Evolutionary conservation across 2,329 filamentous ascomycete species (phyloP).

Genomic region (Ophidiomyces ophidiicola): DNA sequence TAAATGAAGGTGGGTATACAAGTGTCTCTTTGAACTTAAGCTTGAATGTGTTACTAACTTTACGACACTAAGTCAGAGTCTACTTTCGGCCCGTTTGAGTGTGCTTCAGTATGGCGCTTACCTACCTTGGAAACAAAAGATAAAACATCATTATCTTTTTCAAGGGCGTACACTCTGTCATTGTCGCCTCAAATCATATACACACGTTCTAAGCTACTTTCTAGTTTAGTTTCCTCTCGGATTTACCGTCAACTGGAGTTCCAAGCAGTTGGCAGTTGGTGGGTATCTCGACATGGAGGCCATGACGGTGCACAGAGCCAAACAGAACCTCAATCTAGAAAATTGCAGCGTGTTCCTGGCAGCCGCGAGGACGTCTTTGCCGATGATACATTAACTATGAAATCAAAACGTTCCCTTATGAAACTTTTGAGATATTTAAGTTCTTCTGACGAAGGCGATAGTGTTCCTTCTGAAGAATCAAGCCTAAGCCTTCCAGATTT

Average conservation of each 20-base stretch:
- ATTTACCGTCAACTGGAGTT: slow-evolving; percentile 87
- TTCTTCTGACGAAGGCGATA: slow-evolving; percentile 46
- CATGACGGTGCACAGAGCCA: slow-evolving; percentile 13
- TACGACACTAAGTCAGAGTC: slow-evolving; percentile 24
- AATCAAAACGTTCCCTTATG: slow-evolving; percentile 77
- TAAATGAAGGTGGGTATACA: slow-evolving; percentile 27
- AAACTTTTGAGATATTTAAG: slow-evolving; percentile 84
- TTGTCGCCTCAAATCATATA: slow-evolving; percentile 81
- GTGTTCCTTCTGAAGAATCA: slow-evolving; percentile 40
- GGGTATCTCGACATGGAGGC: slow-evolving; percentile 45
- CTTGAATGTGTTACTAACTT: slow-evolving; percentile 15
- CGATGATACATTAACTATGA: slow-evolving; percentile 60
- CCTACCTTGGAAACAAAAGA: slow-evolving; percentile 15
- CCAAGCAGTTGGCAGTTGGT: slow-evolving; percentile 84
- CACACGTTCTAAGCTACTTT: slow-evolving; percentile 63
- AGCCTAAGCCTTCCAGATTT: slow-evolving; percentile 44
- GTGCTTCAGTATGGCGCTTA: slow-evolving; percentile 25
- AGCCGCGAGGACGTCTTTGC: slow-evolving; percentile 86
- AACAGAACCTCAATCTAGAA: slow-evolving; percentile 16
- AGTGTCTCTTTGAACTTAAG: not conserved
- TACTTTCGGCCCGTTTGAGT: slow-evolving; percentile 28
- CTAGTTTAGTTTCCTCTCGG: slow-evolving; percentile 73
- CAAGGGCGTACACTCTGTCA: slow-evolving; percentile 69
- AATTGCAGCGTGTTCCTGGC: slow-evolving; percentile 63
- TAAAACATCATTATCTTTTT: slow-evolving; percentile 29